phyloP scores from a whole-genome alignment of 2,329 filamentous ascomycete genomes.

The Gaeumannomyces sp. region DNA sequence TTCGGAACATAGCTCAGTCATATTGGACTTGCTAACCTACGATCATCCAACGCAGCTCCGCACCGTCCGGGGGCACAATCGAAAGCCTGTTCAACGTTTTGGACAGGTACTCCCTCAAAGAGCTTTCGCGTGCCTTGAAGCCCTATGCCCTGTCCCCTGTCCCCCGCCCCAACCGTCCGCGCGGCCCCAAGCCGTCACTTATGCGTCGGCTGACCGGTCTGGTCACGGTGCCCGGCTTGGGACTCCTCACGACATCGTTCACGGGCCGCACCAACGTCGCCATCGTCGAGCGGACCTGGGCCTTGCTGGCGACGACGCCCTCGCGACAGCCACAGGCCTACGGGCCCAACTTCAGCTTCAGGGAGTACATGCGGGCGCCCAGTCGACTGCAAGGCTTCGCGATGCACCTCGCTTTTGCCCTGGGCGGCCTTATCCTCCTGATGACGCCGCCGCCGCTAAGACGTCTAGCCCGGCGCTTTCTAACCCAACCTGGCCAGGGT shows the following conservation, averaged over 20 bases:
- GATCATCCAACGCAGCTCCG: constrained; percentile 27
- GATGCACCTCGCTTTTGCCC: constrained; percentile 41
- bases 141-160: constrained; percentile 56
- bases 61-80: constrained; percentile 61
- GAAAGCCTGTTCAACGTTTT: constrained; percentile 57
- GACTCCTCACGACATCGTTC: constrained; percentile 48
- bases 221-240: constrained; percentile 42
- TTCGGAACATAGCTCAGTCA: too few relatives aligned
- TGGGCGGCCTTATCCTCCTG: constrained; percentile 38
- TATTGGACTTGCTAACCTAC: neutral
- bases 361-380: constrained; percentile 45
- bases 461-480: constrained; percentile 33
- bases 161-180: constrained; percentile 31
- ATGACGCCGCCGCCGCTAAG: constrained; percentile 38
- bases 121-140: constrained; percentile 37
- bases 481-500: constrained; percentile 51
- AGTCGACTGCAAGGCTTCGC: constrained; percentile 44
- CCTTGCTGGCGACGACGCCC: constrained; percentile 43
- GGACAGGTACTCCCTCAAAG: constrained; percentile 43
- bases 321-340: constrained; percentile 43
- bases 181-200: constrained; percentile 27
- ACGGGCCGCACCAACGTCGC: constrained; percentile 44
- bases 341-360: constrained; percentile 55
- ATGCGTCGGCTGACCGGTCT: constrained; percentile 44
- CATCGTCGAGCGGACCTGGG: constrained; percentile 58